Evolutionary conservation across 2,329 filamentous ascomycete species (phyloP), one percentile per base, ranked within the genome.

Genomic region (Colletotrichum acutatum): DNA sequence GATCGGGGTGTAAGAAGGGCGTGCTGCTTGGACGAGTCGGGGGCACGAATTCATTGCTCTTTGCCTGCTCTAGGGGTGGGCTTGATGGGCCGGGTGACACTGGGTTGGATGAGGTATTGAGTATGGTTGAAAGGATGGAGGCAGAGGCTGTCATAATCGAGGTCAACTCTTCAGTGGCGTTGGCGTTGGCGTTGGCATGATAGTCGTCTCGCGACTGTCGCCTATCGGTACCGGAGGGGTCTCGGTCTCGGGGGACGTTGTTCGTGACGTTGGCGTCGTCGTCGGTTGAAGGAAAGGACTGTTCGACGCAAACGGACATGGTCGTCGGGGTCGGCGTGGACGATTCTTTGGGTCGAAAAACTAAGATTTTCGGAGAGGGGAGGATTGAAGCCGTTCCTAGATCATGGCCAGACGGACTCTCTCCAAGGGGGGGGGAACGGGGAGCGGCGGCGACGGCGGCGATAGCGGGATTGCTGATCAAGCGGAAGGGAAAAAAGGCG

Each of bases 1-100:
- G 85, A 62, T 90, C 88, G 62, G 86, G 86, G 70, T 89, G 86
- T 4, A 88, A 87, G 68, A 90, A 91, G 1, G 89, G 89, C 2
- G 89, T 91, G 80, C 89, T 90, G 78, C 88, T 90, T 22, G 89
- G 89, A 64, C 89, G 85, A 6, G 85, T 85, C 4, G 86, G 86
- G 46, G 86, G 86, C 26, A 85, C 78, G 77, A 88, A 87, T 76
- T 87, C 85, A 74, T 83, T 81, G 28, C 83, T 78, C 70, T 86
- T 87, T 69, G 81, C 79, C 71, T 86, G 87, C 52, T 87, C 84
- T 61, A 86, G 82, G 28, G 86, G 86, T 49, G 87, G 87, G 74
- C 86, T 89, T 6, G 86, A 84, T 16, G 88, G 85, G 32, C 87
- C 88, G 0, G 88, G 87, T 4, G 87, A 88, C 19, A 89, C 87